phyloP scores from a whole-genome alignment of 73 alveolate species.

The Tetrahymena borealis region DNA sequence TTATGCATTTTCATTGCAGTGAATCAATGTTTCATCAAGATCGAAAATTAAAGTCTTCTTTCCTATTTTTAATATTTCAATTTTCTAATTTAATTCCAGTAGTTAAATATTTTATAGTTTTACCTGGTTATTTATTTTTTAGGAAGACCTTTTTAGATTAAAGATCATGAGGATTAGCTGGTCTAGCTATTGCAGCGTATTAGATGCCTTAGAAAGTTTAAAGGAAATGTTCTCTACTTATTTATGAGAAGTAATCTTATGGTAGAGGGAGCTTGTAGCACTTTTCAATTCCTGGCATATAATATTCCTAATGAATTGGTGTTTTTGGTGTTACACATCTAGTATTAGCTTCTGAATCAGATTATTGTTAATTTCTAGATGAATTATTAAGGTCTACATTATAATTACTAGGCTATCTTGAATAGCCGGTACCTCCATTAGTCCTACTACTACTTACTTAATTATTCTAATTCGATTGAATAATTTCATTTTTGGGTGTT shows the following conservation, averaged over 20 bases:
- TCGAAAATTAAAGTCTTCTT: slow-evolving; percentile 31
- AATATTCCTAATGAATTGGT: not conserved
- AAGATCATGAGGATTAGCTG: not conserved
- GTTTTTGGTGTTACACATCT: not conserved
- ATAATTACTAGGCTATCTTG: not conserved
- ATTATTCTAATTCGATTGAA: not conserved
- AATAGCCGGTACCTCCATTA: not conserved
- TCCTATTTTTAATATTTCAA: not conserved
- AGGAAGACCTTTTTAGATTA: not conserved
- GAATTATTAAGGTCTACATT: not conserved
- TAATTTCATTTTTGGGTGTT: not conserved
- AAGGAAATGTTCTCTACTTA: not conserved
- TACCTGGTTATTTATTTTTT: not conserved
- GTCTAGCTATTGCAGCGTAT: not conserved
- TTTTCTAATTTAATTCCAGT: too few species aligned
- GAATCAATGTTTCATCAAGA: slow-evolving; percentile 39
- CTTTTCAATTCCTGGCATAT: not conserved
- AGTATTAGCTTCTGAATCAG: not conserved
- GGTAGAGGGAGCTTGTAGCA: not conserved
- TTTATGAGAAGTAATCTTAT: not conserved
- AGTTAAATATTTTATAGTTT: too few species aligned
- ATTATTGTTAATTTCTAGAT: not conserved
- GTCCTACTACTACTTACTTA: not conserved
- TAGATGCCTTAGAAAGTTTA: not conserved
- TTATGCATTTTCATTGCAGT: slow-evolving; percentile 22